Evolutionary conservation across 2,329 filamentous ascomycete genomes (phyloP).

Genomic region (Clonostachys chloroleuca): DNA sequence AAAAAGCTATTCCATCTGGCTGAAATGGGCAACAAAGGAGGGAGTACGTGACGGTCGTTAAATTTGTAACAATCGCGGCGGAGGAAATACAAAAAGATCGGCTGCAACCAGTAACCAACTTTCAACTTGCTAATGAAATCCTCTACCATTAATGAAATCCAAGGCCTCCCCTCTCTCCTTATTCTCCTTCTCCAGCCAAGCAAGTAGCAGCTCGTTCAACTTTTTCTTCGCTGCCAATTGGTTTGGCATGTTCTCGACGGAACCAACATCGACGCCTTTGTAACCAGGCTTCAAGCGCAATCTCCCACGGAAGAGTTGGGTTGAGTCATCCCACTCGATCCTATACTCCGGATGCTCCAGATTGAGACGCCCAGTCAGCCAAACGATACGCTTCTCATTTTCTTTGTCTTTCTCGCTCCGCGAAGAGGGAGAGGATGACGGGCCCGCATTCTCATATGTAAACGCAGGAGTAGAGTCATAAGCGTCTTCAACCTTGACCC

Average conservation of each 20-base stretch:
- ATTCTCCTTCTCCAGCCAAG: conserved; percentile 21
- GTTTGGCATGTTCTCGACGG: conserved; percentile 23
- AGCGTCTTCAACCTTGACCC: conserved; percentile 7
- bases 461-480: neutral
- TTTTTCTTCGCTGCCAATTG: conserved; percentile 26
- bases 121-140: too few relatives aligned
- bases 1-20: too few relatives aligned
- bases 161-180: conserved; percentile 4
- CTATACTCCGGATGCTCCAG: conserved; percentile 25
- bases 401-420: neutral
- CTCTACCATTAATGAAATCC: too few relatives aligned
- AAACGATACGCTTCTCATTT: conserved; percentile 17
- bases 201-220: conserved; percentile 32
- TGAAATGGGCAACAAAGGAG: neutral
- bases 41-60: too few relatives aligned
- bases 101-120: too few relatives aligned
- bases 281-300: conserved; percentile 23
- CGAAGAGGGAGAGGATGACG: neutral
- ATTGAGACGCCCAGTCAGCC: conserved; percentile 24
- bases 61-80: too few relatives aligned
- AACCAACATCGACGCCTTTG: conserved; percentile 18
- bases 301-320: conserved; percentile 26
- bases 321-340: conserved; percentile 7
- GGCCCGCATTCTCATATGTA: neutral
- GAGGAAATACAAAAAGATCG: too few relatives aligned